Evolutionary conservation across 495 filamentous ascomycete species (phyloP).

Genomic region (Penicillium diatomitis): DNA sequence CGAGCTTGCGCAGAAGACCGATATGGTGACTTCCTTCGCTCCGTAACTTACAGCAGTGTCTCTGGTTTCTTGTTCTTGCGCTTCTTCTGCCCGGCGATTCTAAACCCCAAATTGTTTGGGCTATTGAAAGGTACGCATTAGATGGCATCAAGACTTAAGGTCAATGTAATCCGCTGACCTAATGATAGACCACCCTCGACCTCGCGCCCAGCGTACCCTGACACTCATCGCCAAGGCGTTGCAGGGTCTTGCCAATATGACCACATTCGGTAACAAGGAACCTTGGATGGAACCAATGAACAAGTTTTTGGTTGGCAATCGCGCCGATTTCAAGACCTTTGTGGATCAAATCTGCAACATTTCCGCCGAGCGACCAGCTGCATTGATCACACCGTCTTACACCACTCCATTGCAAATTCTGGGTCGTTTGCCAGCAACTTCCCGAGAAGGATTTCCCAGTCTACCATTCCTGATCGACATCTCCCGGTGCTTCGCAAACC

Average conservation of each 20-base stretch:
- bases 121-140: conserved; percentile 59
- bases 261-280: conserved; percentile 89
- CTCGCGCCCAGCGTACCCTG: conserved; percentile 78
- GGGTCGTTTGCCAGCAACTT: conserved; percentile 67
- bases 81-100: conserved; percentile 91
- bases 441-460: conserved; percentile 87
- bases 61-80: conserved; percentile 94
- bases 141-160: background rate
- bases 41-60: conserved; percentile 91
- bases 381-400: conserved; percentile 73
- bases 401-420: conserved; percentile 89
- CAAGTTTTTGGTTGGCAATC: conserved; percentile 42
- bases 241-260: conserved; percentile 91
- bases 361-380: conserved; percentile 54
- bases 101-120: conserved; percentile 95
- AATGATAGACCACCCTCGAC: conserved; percentile 67
- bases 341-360: conserved; percentile 82
- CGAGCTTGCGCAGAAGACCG: conserved; percentile 90
- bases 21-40: conserved; percentile 90
- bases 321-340: conserved; percentile 68
- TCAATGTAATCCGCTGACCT: conserved; percentile 10
- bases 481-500: conserved; percentile 74
- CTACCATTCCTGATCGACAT: conserved; percentile 93
- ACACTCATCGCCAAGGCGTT: conserved; percentile 92
- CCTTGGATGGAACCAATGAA: conserved; percentile 99